Evolutionary conservation across 1,284 basidiomycete genomes (phyloP).

Genomic region (Psilocybe mexicana): DNA sequence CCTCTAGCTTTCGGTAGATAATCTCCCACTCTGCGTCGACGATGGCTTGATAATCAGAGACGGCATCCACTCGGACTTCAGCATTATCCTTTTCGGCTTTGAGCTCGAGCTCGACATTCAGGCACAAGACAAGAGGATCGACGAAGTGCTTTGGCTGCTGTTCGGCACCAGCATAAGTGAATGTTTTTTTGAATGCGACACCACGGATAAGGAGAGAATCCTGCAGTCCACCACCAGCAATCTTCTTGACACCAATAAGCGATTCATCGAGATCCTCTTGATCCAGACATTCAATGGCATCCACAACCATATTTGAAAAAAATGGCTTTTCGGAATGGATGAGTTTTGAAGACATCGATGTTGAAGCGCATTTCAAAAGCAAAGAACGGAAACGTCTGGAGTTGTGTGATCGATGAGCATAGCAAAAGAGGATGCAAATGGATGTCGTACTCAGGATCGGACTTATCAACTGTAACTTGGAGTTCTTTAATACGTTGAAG

Average conservation of each 20-base stretch:
- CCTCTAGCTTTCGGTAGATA: constrained; percentile 97
- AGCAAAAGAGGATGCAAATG: constrained; percentile 10
- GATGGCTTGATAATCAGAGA: constrained; percentile 98
- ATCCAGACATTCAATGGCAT: constrained; percentile 92
- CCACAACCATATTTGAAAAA: constrained; percentile 98
- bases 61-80: constrained; percentile 95
- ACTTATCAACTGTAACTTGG: constrained; percentile 90
- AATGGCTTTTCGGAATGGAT: constrained; percentile 99
- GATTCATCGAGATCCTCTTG: constrained; percentile 94
- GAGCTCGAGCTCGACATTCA: constrained; percentile 98
- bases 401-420: constrained; percentile 13
- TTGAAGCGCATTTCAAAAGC: constrained; percentile 94
- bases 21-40: constrained; percentile 99
- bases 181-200: constrained; percentile 99
- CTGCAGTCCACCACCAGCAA: constrained; percentile 98
- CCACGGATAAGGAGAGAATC: constrained; percentile 89
- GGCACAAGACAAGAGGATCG: constrained; percentile 87
- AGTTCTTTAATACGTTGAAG: constrained; percentile 87
- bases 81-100: constrained; percentile 99
- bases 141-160: constrained; percentile 97
- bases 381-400: constrained; percentile 89
- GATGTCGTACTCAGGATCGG: constrained; percentile 77
- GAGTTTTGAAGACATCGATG: constrained; percentile 99
- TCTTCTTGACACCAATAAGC: constrained; percentile 98
- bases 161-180: constrained; percentile 98